Base-by-base conservation (phyloP, 139 green algal genomes). In the Eudorina sp. region DNA sequence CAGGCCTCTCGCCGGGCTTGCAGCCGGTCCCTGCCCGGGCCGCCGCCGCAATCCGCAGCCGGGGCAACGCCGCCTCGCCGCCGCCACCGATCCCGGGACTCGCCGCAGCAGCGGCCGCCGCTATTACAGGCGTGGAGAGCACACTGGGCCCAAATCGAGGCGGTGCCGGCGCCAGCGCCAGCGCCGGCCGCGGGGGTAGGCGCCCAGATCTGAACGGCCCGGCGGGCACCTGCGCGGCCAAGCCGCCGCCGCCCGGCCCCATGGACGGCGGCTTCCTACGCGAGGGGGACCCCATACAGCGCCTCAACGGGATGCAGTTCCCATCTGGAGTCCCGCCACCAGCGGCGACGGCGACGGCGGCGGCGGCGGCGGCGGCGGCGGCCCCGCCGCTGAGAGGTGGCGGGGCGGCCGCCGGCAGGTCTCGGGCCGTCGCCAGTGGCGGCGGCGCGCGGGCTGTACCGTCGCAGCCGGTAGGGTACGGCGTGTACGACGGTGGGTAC, bases 191-290 rank as follows among this genome's bases (percentile, higher is more conserved):
- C 66, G 55, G 55, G 8, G 64, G 31, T n/a, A 74, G n/a, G n/a
- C 64, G 64, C 66, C 1, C 48, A 7, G 53, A 38, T 5, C 53
- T 34, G 21, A n/a, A 36, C 36, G 53, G 51, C 51, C 0, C 31
- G 6, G 51, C 51, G 9, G 64, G 25, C 64, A 41, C 25, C 66
- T 48, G 2, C 66, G 23, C 19, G 31, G 19, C 53, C 21, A 62
- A 36, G 7, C 27, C 55, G 40, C 55, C 55, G 36, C 78, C 78
- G 1, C 78, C 78, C 23, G 55, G 43, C 21, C 78, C 53, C 0
- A 43, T 75, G 38, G 78, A 69, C 0, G 78, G 78, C 29, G 78
- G 78, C 23, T 85, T 85, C 55, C 58, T 85, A 5, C 55, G 11
- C 0, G 78, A 85, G 13, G 27, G 11, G 8, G 78, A 85, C 29